A percentile compares a stretch with the other conserved stretches of the same genome.
Evolutionary conservation across 345 rosid genomes (phyloP).

Genomic region (Stellera chamaejasme): DNA sequence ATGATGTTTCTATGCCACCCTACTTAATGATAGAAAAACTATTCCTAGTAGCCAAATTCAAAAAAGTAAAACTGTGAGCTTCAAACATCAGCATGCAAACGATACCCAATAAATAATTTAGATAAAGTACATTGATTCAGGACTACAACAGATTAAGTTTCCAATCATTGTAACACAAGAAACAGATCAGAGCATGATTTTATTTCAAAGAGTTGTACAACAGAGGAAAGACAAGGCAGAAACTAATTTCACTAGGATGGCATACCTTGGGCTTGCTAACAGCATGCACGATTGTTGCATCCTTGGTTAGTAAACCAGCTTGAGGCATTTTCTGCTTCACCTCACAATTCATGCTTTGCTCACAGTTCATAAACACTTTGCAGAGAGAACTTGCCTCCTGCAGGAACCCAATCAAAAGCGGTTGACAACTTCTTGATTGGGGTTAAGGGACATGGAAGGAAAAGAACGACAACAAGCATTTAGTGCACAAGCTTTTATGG

Average conservation of each 20-base stretch:
- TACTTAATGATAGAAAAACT: no score
- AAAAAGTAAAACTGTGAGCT: no score
- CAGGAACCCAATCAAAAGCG: slow-evolving; percentile 23
- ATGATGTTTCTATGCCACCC: no score
- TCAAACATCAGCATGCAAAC: no score
- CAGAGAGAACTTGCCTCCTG: slow-evolving; percentile 33
- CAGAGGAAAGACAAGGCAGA: no score
- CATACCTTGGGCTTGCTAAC: slow-evolving; percentile 25
- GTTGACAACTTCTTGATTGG: slow-evolving; percentile 13
- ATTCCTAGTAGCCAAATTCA: no score
- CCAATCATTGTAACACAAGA: no score
- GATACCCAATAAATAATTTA: no score
- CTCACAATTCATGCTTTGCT: slow-evolving; percentile 5
- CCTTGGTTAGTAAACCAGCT: background rate
- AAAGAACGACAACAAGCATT: background rate
- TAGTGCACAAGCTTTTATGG: slow-evolving; percentile 1
- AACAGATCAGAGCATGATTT: no score
- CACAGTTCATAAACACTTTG: slow-evolving; percentile 21
- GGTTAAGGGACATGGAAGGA: slow-evolving; percentile 12
- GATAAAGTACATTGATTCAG: no score
- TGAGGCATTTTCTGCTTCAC: slow-evolving; percentile 2
- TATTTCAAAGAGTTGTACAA: no score
- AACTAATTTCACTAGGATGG: background rate
- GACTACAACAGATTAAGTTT: no score
- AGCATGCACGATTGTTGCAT: slow-evolving; percentile 12